A percentile compares a stretch with the other conserved stretches of the same genome.
phyloP scores from a whole-genome alignment of 78 protist genomes.

The Emiliania huxleyi region DNA sequence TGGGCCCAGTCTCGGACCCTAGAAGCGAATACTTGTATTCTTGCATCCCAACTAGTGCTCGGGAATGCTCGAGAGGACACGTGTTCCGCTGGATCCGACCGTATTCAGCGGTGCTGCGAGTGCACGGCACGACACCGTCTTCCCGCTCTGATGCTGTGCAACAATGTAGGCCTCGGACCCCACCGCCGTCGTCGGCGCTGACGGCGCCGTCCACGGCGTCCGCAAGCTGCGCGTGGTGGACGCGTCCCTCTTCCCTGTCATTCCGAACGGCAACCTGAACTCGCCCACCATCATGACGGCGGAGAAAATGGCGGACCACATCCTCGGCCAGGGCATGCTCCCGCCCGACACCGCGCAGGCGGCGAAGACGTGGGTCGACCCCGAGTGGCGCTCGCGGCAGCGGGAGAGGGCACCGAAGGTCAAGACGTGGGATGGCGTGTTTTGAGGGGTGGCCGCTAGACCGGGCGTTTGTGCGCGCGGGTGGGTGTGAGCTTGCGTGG shows the following conservation, averaged over 20 bases:
- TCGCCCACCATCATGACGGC: constrained; percentile 55
- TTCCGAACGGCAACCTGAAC: constrained; percentile 49
- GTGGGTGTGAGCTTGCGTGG: too few species aligned
- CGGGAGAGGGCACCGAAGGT: neutral
- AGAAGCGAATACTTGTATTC: too few species aligned
- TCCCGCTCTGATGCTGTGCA: too few species aligned
- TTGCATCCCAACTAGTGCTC: too few species aligned
- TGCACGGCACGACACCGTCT: too few species aligned
- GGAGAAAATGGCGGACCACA: constrained; percentile 29
- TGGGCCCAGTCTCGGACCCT: too few species aligned
- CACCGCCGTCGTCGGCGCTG: constrained; percentile 12
- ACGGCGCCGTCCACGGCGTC: constrained; percentile 1
- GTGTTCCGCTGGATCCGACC: too few species aligned
- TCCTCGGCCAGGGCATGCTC: constrained; percentile 14
- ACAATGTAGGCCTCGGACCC: neutral
- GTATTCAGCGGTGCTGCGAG: too few species aligned
- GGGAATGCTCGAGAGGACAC: too few species aligned
- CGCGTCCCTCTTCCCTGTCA: constrained; percentile 39
- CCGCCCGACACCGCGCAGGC: neutral
- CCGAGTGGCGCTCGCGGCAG: neutral
- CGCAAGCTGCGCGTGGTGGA: constrained; percentile 46
- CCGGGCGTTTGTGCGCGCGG: too few species aligned
- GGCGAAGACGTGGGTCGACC: neutral
- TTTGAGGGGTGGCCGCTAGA: too few species aligned
- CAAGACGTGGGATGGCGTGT: neutral